Evolutionary conservation across 352 stramenopile species (phyloP), one percentile per base, ranked within the genome.

Genomic region (Pythium sukuiense): DNA sequence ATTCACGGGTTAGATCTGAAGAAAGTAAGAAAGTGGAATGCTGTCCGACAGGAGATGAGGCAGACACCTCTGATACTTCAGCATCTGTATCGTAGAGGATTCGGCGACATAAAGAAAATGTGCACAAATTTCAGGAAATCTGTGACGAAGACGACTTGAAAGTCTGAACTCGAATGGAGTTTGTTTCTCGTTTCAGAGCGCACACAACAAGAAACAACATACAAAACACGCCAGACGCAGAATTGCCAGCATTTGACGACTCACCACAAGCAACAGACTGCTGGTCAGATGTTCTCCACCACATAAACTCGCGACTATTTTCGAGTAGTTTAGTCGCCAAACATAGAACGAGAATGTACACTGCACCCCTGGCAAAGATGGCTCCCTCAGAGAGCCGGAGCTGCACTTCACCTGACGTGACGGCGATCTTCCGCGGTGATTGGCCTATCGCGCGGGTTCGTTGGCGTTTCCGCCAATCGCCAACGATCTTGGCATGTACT

Each of bases 381-480:
- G 48, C 48, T 55, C 20, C 20, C 20, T 55, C 48, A 55, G 48
- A 55, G 48, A 55, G 48, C 48, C 48, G 48, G 48, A 55, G 48
- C 46, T n/a, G 11, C 20, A 18, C 6, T 32, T 30, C 46, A 35
- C 48, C 48, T 55, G 48, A 55, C 48, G 48, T 18, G 48, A 37
- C 48, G 20, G 16, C 26, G 11, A 37, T 55, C 12, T 24, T 55
- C 11, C 12, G 1, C 2, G 12, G 8, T 61, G 14, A 61, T 61
- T 61, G 55, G 55, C 45, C 55, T 16, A 30, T 53, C 24, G 20
- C 35, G 9, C 26, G 32, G 14, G 13, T 35, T 46, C 9, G 32
- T 49, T 30, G 32, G 33, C 43, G 39, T 49, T 27, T 45, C 35
- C 41, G 39, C 55, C 55, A 61, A 61, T 39, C 12, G 39, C 18